A percentile compares a stretch with the other conserved stretches of the same genome.
Evolutionary conservation across 2,329 filamentous ascomycete genomes (phyloP).

Genomic region (Clonostachys chloroleuca): DNA sequence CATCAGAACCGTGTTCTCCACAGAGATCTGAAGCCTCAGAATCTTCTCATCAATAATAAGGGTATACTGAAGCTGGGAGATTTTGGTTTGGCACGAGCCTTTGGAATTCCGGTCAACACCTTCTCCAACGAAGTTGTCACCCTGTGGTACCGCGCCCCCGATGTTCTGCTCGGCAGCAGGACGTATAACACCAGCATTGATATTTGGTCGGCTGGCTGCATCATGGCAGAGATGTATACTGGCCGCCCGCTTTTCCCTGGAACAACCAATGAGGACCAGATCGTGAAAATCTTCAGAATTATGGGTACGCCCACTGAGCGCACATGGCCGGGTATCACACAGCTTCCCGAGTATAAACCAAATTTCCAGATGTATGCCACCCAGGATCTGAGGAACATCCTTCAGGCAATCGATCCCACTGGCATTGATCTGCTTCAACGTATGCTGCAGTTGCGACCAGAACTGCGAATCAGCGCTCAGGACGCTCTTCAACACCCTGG

Average conservation of each 20-base stretch:
- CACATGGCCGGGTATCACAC: constrained; percentile 90
- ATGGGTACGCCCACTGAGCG: constrained; percentile 98
- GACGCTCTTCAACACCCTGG: constrained; percentile 92
- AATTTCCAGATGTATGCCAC: constrained; percentile 94
- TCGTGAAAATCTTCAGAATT: constrained; percentile 93
- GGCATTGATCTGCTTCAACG: constrained; percentile 84
- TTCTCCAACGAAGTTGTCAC: constrained; percentile 98
- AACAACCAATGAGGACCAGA: constrained; percentile 96
- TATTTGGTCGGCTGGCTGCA: constrained; percentile 98
- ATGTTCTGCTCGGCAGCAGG: constrained; percentile 86
- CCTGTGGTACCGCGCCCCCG: constrained; percentile 94
- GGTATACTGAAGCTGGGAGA: constrained; percentile 89
- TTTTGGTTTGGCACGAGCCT: constrained; percentile 89
- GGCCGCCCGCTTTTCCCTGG: constrained; percentile 93
- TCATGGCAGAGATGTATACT: constrained; percentile 99
- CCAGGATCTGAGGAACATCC: constrained; percentile 79
- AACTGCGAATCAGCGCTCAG: constrained; percentile 82
- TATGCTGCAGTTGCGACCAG: constrained; percentile 90
- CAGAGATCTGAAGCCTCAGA: constrained; percentile 93
- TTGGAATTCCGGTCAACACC: constrained; percentile 95
- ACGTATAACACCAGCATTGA: constrained; percentile 99
- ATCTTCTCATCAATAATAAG: constrained; percentile 90
- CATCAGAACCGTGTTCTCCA: constrained; percentile 96
- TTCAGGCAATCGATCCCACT: constrained; percentile 83
- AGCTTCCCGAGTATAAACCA: constrained; percentile 96